These are phyloP conservation scores for Metschnikowia baotianmanensis DNA, from an alignment of 805 yeast species.

Conservation along the genomic window DNA sequence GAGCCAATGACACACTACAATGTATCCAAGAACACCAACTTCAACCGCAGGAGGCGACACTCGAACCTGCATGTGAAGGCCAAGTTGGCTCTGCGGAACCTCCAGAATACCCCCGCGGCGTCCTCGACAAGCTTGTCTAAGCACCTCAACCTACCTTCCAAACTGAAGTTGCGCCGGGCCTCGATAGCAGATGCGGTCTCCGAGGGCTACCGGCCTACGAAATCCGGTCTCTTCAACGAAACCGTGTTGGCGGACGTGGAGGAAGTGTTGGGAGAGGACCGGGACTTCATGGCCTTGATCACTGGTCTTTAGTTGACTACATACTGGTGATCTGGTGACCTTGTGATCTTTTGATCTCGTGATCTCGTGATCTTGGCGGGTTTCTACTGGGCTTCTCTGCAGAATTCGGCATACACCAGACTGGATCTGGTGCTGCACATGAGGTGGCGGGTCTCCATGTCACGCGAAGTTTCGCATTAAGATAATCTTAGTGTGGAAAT, in stretches of 20 bases:
- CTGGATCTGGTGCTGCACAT: slow-evolving; percentile 11
- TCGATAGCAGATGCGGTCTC: slow-evolving; percentile 72
- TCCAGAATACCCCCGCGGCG: slow-evolving; percentile 12
- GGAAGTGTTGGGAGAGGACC: slow-evolving; percentile 57
- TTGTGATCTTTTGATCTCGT: too few relatives aligned
- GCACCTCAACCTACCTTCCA: slow-evolving; percentile 24
- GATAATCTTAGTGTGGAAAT: too few relatives aligned
- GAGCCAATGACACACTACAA: slow-evolving; percentile 29
- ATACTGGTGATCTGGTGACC: too few relatives aligned
- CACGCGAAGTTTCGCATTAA: too few relatives aligned
- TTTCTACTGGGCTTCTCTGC: too few relatives aligned
- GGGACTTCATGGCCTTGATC: slow-evolving; percentile 44
- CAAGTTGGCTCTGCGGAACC: slow-evolving; percentile 13
- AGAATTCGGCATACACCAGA: slow-evolving; percentile 3
- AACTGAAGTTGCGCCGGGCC: slow-evolving; percentile 53
- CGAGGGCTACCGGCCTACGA: slow-evolving; percentile 73
- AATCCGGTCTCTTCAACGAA: slow-evolving; percentile 74
- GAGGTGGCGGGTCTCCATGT: too few relatives aligned
- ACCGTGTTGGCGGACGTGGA: slow-evolving; percentile 73
- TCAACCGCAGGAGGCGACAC: slow-evolving; percentile 17
- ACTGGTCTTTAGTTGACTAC: slow-evolving; percentile 24
- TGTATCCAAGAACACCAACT: slow-evolving; percentile 28
- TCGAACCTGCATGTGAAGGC: slow-evolving; percentile 15
- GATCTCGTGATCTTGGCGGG: too few relatives aligned
- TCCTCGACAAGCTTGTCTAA: slow-evolving; percentile 11